phyloP scores from a whole-genome alignment of 2,329 filamentous ascomycete species.

The Xylaria sp. region DNA sequence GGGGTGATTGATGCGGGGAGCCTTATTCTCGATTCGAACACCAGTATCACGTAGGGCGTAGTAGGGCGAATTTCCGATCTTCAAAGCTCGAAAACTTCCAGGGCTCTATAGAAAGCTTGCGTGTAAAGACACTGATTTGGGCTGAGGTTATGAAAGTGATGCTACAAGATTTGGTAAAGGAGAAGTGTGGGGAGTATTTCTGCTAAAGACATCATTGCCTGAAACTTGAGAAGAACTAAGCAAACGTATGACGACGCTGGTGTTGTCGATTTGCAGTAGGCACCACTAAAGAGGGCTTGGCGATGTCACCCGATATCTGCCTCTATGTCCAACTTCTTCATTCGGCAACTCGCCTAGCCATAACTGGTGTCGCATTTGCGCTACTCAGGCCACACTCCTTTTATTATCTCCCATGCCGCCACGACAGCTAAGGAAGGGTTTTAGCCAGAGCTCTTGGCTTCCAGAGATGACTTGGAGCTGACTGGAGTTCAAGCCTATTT shows the following conservation, averaged over 20 bases:
- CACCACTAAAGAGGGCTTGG: constrained; percentile 34
- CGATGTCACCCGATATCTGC: constrained; percentile 25
- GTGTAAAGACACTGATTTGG: background rate
- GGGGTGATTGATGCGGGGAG: constrained; percentile 22
- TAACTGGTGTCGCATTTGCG: constrained; percentile 11
- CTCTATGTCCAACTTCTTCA: constrained; percentile 32
- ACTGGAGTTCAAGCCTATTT: background rate
- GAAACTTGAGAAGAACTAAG: background rate
- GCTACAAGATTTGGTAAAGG: background rate
- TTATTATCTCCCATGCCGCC: constrained; percentile 19
- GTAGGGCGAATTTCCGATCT: background rate
- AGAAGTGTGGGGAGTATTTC: constrained; percentile 8
- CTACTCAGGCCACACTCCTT: constrained; percentile 12
- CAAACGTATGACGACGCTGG: constrained; percentile 26
- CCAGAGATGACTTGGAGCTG: constrained; percentile 21
- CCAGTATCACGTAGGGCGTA: constrained; percentile 1
- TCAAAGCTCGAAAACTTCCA: background rate
- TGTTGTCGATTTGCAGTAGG: constrained; percentile 20
- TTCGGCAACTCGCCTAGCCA: constrained; percentile 19
- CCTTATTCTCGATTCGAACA: constrained; percentile 3
- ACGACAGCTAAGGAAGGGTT: constrained; percentile 30
- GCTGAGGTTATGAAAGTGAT: background rate
- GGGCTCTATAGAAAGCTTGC: background rate
- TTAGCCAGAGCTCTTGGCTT: constrained; percentile 22
- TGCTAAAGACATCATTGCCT: constrained; percentile 7